Evolutionary conservation across 306 rosid species (phyloP), one percentile per base, ranked within the genome.

Genomic region (Benincasa hispida): DNA sequence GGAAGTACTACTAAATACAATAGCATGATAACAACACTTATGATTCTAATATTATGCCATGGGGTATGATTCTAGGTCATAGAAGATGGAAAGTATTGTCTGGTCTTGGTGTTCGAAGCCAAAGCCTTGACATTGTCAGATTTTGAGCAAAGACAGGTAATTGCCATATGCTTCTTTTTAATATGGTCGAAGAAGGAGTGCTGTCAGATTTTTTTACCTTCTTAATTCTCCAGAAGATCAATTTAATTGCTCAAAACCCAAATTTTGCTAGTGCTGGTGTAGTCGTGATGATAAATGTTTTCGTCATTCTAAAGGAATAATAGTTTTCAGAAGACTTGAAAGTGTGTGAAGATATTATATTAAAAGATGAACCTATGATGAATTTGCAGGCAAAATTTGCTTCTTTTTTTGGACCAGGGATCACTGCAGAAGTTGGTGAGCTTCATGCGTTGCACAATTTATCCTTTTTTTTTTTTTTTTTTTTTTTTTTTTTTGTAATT

Each of bases 361-460:
- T 41, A 10, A 32, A 19, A 68, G 21, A 22, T 59, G 30, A 79
- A 39, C 83, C 80, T 58, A 54, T 27, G 12, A 76, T 10, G 13
- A 78, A 78, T 66, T 62, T 84, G 41, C 73, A 94, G 98, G 96
- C 89, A 59, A 94, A 91, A 80, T 90, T 94, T 80, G 8, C 96
- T 74, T 94, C 98, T 56, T 94, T 91, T 87, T 94, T 94, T 81
- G 98, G 98, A 74, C 96, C 99, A 47, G 96, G 95, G 78, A 85
- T 94, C 67, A 81, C 92, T 30, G 96, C 99, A n/a, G 96, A 92
- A 89, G 77, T 92, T 30, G 99, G 99, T 92, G 85, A 88, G 96
- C 81, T 34, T 77, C 57, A 15, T 15, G 42, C 54, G 32, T 22
- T 35, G 37, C 55, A 10, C 30, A 12, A 30, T 30, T 58, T 61